Evolutionary conservation across 2,329 filamentous ascomycete genomes (phyloP).

Genomic region (Microdochium trichocladiopsis): DNA sequence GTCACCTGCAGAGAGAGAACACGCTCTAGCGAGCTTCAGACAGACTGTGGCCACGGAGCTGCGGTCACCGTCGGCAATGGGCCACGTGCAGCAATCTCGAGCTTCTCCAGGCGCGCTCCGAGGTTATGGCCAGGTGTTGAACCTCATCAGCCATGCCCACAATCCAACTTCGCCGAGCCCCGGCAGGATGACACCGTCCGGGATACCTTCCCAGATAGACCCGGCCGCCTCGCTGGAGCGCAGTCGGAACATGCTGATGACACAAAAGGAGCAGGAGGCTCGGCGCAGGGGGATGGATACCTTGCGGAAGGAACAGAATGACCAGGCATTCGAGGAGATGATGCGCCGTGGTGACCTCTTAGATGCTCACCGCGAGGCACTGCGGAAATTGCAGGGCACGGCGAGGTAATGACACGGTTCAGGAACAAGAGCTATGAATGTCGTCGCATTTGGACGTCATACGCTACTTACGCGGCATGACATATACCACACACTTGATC

Average conservation of each 20-base stretch:
- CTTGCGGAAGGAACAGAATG: slow-evolving; percentile 48
- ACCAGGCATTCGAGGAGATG: slow-evolving; percentile 61
- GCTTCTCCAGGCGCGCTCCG: background rate
- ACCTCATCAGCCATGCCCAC: background rate
- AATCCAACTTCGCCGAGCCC: background rate
- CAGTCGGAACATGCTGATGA: slow-evolving; percentile 46
- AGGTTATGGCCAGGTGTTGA: background rate
- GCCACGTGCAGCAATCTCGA: background rate
- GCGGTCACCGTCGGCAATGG: background rate
- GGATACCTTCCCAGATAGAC: background rate
- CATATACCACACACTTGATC: no score
- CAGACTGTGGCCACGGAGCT: slow-evolving; percentile 58
- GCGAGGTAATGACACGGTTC: slow-evolving; percentile 11
- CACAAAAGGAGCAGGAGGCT: slow-evolving; percentile 56
- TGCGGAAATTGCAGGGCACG: slow-evolving; percentile 67
- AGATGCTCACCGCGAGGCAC: slow-evolving; percentile 69
- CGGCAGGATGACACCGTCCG: background rate
- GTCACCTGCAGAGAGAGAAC: slow-evolving; percentile 40
- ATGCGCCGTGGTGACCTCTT: slow-evolving; percentile 73
- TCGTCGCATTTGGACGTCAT: no score
- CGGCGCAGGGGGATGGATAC: slow-evolving; percentile 51
- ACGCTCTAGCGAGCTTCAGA: slow-evolving; percentile 60
- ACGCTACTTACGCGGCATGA: no score
- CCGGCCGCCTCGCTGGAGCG: slow-evolving; percentile 23
- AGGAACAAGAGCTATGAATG: no score